These are phyloP conservation scores for Gyrodon lividus DNA, from an alignment of 768 basidiomycete genomes.

Conservation along the genomic window DNA sequence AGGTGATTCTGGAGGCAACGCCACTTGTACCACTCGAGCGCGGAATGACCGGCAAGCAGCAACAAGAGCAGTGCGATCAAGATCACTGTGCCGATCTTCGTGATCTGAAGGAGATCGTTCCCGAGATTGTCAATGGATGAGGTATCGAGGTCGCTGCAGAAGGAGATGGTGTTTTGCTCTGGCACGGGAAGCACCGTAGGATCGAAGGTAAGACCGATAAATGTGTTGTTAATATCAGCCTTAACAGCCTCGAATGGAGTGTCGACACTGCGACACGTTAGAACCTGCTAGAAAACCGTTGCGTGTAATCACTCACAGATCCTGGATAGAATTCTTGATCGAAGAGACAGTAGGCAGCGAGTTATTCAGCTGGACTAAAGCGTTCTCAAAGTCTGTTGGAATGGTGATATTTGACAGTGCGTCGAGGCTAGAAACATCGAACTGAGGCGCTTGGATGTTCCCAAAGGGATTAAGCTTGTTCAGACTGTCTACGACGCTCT, in stretches of 20 bases:
- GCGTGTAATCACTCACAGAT: slow-evolving; percentile 52
- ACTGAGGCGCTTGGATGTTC: slow-evolving; percentile 65
- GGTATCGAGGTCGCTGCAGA: slow-evolving; percentile 79
- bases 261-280: slow-evolving; percentile 52
- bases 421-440: slow-evolving; percentile 72
- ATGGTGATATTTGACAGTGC: slow-evolving; percentile 76
- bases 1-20: slow-evolving; percentile 63
- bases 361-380: slow-evolving; percentile 73
- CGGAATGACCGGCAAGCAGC: slow-evolving; percentile 69
- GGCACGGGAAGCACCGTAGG: slow-evolving; percentile 77
- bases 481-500: slow-evolving; percentile 59
- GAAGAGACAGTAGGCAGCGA: slow-evolving; percentile 78
- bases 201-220: slow-evolving; percentile 69
- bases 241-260: slow-evolving; percentile 88
- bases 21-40: slow-evolving; percentile 91
- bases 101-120: slow-evolving; percentile 71
- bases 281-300: not conserved
- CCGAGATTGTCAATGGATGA: slow-evolving; percentile 86
- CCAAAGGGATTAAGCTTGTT: slow-evolving; percentile 78
- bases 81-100: slow-evolving; percentile 77
- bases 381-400: slow-evolving; percentile 71
- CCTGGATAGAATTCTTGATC: slow-evolving; percentile 64
- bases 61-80: slow-evolving; percentile 70
- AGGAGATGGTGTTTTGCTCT: slow-evolving; percentile 58
- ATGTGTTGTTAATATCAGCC: slow-evolving; percentile 85